Evolutionary conservation across 2,329 filamentous ascomycete genomes (phyloP).

Genomic region (Pyrenochaeta sp.): DNA sequence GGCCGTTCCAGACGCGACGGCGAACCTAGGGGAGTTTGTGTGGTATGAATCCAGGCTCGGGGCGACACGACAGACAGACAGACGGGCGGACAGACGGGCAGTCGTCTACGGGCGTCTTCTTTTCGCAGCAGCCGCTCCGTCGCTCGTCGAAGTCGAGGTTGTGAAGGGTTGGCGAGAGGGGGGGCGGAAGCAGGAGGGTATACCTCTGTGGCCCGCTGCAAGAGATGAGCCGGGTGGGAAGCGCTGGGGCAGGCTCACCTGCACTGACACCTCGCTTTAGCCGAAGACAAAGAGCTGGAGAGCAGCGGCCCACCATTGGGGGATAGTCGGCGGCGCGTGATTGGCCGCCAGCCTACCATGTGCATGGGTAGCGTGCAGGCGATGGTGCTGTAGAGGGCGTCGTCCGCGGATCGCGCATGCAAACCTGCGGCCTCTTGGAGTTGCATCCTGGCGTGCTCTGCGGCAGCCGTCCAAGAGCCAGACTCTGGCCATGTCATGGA

Average conservation of each 20-base stretch:
- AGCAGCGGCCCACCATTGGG: slow-evolving; percentile 4
- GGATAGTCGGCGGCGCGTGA: slow-evolving; percentile 4
- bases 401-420: slow-evolving; percentile 9
- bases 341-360: slow-evolving; percentile 11
- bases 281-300: slow-evolving; percentile 13
- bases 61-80: too few species aligned
- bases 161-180: not conserved
- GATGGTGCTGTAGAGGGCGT: not conserved
- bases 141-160: not conserved
- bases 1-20: not conserved
- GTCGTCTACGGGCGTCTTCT: too few species aligned
- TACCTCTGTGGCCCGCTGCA: too few species aligned
- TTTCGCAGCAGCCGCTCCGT: not conserved
- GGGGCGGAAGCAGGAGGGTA: not conserved
- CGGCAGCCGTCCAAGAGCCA: not conserved
- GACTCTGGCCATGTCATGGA: too few species aligned
- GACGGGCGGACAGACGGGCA: too few species aligned
- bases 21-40: not conserved
- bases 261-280: slow-evolving; percentile 10
- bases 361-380: slow-evolving; percentile 11
- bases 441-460: not conserved
- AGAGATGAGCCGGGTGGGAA: not conserved
- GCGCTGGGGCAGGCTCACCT: not conserved
- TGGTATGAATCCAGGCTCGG: not conserved
- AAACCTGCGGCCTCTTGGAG: not conserved